Conservation (phyloP, 225 moss, liverwort and hornwort species). For the Physcomitrium patens region DNA sequence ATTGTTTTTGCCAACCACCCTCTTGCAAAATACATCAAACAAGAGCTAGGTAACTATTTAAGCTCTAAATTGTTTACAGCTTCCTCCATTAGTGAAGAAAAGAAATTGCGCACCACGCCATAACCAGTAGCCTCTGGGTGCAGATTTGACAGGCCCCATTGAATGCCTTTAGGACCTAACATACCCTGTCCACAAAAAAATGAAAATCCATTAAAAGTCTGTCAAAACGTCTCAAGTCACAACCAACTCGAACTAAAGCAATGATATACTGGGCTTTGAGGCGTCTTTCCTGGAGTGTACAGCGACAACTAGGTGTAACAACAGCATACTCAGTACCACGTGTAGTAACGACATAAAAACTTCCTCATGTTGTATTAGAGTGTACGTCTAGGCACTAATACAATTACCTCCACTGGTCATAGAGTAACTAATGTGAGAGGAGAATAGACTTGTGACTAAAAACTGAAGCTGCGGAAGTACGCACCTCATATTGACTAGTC, state of each 20-base stretch:
- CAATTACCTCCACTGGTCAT: neutral
- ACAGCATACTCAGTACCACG: neutral
- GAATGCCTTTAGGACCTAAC: constrained; percentile 79
- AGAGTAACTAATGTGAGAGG: constrained; percentile 8
- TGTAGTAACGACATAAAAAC: neutral
- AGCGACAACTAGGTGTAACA: neutral
- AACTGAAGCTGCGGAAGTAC: neutral
- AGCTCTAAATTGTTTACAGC: neutral
- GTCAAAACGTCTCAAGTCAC: constrained; percentile 2
- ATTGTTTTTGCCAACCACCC: neutral
- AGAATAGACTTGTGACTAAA: neutral
- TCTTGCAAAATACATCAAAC: constrained; percentile 7
- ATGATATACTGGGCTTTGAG: neutral
- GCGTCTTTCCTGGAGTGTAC: constrained; percentile 1
- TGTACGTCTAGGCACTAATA: neutral
- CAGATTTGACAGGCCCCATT: constrained; percentile 90
- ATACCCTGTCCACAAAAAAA: constrained; percentile 61
- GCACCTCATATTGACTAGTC: constrained; percentile 97
- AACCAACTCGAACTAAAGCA: neutral
- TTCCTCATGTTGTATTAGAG: neutral
- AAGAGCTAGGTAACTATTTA: neutral
- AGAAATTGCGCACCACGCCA: constrained; percentile 72
- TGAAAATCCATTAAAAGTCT: constrained; percentile 19
- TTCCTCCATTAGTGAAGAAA: neutral
- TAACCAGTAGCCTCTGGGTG: constrained; percentile 99